Percentiles rank a stretch among this genome's conserved stretches.
Conservation (phyloP, 106 monocot species). For the Dendrobium huoshanense region DNA sequence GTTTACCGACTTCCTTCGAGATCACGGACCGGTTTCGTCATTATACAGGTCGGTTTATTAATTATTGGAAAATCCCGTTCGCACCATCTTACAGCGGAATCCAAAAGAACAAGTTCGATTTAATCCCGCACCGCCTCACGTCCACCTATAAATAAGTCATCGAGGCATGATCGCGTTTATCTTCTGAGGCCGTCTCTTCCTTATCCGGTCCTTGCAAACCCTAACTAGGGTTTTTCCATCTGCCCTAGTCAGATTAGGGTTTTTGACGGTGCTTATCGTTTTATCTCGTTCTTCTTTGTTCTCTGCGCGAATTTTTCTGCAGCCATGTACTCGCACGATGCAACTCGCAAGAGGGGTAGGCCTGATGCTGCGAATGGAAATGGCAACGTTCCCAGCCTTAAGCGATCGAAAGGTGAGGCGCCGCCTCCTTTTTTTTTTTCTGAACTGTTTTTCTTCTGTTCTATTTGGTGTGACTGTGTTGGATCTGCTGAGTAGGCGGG, state of each 20-base stretch:
- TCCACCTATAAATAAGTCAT: conserved; percentile 8
- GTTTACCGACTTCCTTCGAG: too few species aligned
- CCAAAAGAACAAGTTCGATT: not conserved
- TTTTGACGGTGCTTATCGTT: not conserved
- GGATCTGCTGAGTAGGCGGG: not conserved
- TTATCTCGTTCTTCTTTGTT: not conserved
- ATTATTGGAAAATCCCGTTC: not conserved
- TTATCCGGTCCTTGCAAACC: not conserved
- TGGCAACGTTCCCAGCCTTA: conserved; percentile 7
- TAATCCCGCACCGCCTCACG: conserved; percentile 6
- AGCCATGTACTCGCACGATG: conserved; percentile 2
- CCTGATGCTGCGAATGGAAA: conserved; percentile 12
- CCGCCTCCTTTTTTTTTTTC: not conserved
- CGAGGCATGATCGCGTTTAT: too few species aligned
- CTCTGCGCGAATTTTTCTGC: not conserved
- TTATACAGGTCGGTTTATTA: too few species aligned
- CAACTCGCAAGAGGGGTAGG: conserved; percentile 21
- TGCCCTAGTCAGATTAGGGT: not conserved
- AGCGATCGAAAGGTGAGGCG: conserved; percentile 13
- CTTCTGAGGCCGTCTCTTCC: too few species aligned
- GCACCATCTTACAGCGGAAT: not conserved
- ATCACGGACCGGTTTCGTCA: too few species aligned
- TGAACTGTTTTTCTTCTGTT: not conserved
- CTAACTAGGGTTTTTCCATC: conserved; percentile 10
- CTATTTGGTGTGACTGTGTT: not conserved